These are phyloP conservation scores for Taphrina flavorubra DNA, from an alignment of 1,139 yeast species.

Conservation along the genomic window DNA sequence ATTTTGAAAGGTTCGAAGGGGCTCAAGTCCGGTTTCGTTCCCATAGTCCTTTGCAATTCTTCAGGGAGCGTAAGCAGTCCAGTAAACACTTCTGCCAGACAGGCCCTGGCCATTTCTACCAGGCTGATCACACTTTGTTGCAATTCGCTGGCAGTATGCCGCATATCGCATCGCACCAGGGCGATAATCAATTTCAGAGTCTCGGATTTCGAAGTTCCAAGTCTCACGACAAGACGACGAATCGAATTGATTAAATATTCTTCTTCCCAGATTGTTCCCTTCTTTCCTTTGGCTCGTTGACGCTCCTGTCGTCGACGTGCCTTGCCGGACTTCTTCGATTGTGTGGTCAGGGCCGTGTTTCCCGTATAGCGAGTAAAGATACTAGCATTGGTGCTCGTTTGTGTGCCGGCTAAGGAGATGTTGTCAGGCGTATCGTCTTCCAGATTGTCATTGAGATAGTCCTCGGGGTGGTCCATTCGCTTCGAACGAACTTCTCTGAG, in stretches of 20 bases:
- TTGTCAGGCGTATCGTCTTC: conserved; percentile 78
- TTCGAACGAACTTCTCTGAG: conserved; percentile 82
- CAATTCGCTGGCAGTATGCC: conserved; percentile 81
- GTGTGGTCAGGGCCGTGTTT: conserved; percentile 84
- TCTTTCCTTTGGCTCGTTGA: conserved; percentile 93
- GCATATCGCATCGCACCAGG: conserved; percentile 70
- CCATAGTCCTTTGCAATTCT: conserved; percentile 34
- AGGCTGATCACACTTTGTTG: conserved; percentile 72
- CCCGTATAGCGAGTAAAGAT: conserved; percentile 94
- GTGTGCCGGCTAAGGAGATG: conserved; percentile 93
- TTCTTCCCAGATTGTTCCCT: conserved; percentile 96
- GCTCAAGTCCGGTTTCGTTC: conserved; percentile 18
- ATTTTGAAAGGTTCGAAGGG: conserved; percentile 17
- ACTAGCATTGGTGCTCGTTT: conserved; percentile 88
- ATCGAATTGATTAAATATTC: conserved; percentile 88
- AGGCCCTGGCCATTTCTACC: conserved; percentile 47
- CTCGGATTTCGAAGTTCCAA: conserved; percentile 75
- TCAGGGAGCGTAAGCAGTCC: conserved; percentile 26
- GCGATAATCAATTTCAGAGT: conserved; percentile 76
- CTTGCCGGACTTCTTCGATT: conserved; percentile 82
- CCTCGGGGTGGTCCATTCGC: conserved; percentile 81
- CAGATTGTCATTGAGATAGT: conserved; percentile 62
- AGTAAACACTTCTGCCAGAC: conserved; percentile 35
- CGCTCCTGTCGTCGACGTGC: conserved; percentile 94
- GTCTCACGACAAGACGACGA: conserved; percentile 83